Evolutionary conservation across 805 yeast genomes (phyloP), one percentile per base, ranked within the genome.

Genomic region (Metschnikowia reukaufii): DNA sequence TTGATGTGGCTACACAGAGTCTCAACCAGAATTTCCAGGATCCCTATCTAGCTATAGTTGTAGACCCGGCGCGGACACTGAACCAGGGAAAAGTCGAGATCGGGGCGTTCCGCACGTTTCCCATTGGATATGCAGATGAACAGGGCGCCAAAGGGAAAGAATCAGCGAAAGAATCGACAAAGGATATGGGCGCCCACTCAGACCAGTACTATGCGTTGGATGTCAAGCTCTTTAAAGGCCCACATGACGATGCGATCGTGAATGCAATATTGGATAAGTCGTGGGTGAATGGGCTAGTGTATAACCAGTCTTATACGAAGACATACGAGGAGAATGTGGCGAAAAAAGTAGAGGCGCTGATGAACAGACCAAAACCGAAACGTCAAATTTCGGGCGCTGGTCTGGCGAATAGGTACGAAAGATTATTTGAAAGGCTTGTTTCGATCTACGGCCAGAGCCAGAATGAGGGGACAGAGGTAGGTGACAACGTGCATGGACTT

Each of bases 11-110:
- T 37, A 92, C 98, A 0, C 98, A 92, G 62, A 66, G 73, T 18
- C 75, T 89, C 61, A 89, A 91, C 58, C 97, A 90, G 66, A 81
- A 79, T 47, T 89, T 83, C 61, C 97, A 90, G 63, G 97, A 90
- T 58, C 97, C 97, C 1, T 90, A 87, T 60, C 71, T 90, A 48
- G 97, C 97, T 0, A 72, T 90, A 25, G 97, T 90, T 6, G 77
- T 91, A 42, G 97, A 90, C 65, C 97, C 97, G 0, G 76, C 80
- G 42, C 80, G 82, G 58, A 83, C 92, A 1, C 60, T 71, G 4
- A 65, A 75, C 12, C 81, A 84, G 42, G 85, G 85, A 0, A 75
- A 72, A 48, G 83, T 90, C 10, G 94, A 87, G 39, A 86, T 90
- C 46, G 97, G 96, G 1, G 96, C 96, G 0, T 90, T 89, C 61